Base-by-base conservation (phyloP, 1,284 basidiomycete species). In the Apiotrichum akiyoshidainum region DNA sequence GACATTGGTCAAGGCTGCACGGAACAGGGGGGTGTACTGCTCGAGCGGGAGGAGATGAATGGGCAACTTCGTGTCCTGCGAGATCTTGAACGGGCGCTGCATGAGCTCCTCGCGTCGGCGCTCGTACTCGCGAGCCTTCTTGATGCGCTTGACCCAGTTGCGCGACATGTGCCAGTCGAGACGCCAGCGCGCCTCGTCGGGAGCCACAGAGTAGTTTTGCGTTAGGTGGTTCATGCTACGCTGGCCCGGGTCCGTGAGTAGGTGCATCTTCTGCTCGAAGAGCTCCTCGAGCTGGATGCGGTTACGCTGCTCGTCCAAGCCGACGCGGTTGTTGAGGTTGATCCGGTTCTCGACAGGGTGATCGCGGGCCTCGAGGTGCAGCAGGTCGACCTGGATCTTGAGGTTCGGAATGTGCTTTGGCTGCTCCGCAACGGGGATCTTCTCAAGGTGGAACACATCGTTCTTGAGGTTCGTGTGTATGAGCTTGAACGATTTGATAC, bases 281-380 rank as follows among this genome's bases (percentile, higher is more conserved):
- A 88, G 89, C 19, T 87, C 85, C 56, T 93, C 89, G 1, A 92
- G 83, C 57, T 87, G 87, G 54, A 87, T 75, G 22, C 94, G 82
- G n/a, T 85, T 82, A 54, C 82, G 83, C 52, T 88, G 86, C 59
- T 93, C 93, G 49, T 86, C 84, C 41, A 84, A 78, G 0, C 92
- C 93, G 37, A 86, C 84, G 56, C 85, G 83, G 83, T 86, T 91
- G 40, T 92, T 89, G 14, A 90, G 80, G 51, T 86, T 89, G 37
- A 98, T 77, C 61, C 83, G 85, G 26, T 85, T 85, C 77, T 99
- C 95, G 57, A 97, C 85, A 0, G 87, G 84, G 70, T 95, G 90
- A 72, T 99, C 95, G 26, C 86, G 84, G n/a, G 87, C 87, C 75
- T 98, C 93, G 7, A 92, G 73, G 67, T 83, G 84, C 46, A 91